These are phyloP conservation scores for Lipomyces lipofer DNA, from an alignment of 805 yeast species.

Conservation along the genomic window DNA sequence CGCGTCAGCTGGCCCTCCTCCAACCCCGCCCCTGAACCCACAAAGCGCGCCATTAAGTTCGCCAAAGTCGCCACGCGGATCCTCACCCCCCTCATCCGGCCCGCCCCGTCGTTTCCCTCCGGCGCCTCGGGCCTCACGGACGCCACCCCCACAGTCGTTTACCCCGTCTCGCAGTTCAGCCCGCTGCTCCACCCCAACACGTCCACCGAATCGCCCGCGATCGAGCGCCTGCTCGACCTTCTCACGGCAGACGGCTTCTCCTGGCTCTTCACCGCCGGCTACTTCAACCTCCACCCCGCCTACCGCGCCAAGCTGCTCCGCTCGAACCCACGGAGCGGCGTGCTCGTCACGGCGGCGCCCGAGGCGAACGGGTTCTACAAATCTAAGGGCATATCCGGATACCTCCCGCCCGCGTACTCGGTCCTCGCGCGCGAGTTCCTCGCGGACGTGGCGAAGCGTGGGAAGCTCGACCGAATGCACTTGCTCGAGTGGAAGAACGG, in stretches of 20 bases:
- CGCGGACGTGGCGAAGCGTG: constrained; percentile 47
- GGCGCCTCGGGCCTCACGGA: neutral
- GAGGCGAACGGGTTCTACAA: constrained; percentile 90
- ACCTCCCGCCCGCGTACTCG: constrained; percentile 84
- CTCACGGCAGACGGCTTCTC: constrained; percentile 45
- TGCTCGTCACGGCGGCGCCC: constrained; percentile 87
- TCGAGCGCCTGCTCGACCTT: constrained; percentile 50
- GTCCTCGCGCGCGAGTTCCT: constrained; percentile 71
- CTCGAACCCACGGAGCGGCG: constrained; percentile 57
- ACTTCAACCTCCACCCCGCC: constrained; percentile 84
- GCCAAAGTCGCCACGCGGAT: constrained; percentile 48
- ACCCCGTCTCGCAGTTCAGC: constrained; percentile 88
- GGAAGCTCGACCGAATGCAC: constrained; percentile 49
- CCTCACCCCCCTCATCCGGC: constrained; percentile 61
- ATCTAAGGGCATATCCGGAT: constrained; percentile 76
- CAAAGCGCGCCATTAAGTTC: constrained; percentile 34
- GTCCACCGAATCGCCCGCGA: constrained; percentile 80
- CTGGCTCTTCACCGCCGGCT: constrained; percentile 95
- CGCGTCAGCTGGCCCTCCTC: constrained; percentile 71
- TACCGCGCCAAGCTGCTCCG: constrained; percentile 59
- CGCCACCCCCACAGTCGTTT: constrained; percentile 60
- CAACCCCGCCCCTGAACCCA: constrained; percentile 65
- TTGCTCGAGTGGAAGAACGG: constrained; percentile 89
- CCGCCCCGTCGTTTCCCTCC: constrained; percentile 25
- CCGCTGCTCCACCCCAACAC: constrained; percentile 68